phyloP scores from a whole-genome alignment of 2,329 filamentous ascomycete species.

The Penicillium vulpinum region DNA sequence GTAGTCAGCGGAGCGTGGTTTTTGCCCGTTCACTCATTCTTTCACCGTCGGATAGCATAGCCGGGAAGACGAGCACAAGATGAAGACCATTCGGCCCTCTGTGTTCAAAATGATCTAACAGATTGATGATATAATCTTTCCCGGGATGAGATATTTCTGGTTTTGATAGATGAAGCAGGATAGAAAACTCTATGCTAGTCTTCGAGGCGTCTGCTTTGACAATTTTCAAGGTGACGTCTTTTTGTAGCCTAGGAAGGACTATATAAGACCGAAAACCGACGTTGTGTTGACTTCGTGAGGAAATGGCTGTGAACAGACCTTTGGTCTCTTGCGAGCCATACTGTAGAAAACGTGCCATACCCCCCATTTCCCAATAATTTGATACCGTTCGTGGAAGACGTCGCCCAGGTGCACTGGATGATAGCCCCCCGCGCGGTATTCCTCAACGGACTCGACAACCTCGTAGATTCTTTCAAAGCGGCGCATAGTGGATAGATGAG shows the following conservation, averaged over 20 bases:
- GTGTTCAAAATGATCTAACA: too few relatives aligned
- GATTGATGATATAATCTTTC: too few relatives aligned
- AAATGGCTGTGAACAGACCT: neutral
- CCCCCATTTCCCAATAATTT: conserved; percentile 2
- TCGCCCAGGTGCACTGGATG: neutral
- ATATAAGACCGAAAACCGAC: conserved; percentile 6
- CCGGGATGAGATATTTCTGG: conserved; percentile 14
- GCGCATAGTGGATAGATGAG: neutral
- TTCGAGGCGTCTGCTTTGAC: conserved; percentile 26
- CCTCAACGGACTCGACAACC: neutral
- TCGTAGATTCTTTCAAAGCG: neutral
- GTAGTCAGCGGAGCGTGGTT: too few relatives aligned
- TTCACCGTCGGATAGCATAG: too few relatives aligned
- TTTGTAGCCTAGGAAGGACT: conserved; percentile 12
- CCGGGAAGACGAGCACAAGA: too few relatives aligned
- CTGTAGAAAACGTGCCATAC: conserved; percentile 1
- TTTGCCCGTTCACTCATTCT: too few relatives aligned
- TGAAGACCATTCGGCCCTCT: too few relatives aligned
- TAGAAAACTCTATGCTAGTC: conserved; percentile 21
- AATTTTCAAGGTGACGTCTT: conserved; percentile 26
- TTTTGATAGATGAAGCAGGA: conserved; percentile 16
- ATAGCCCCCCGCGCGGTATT: neutral
- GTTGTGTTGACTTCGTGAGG: conserved; percentile 15
- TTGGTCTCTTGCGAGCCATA: conserved; percentile 9
- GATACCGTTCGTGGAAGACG: neutral